Evolutionary conservation across 192 early-diverging fungal genomes (phyloP), one percentile per base, ranked within the genome.

Genomic region (Chytriomyces confervae): DNA sequence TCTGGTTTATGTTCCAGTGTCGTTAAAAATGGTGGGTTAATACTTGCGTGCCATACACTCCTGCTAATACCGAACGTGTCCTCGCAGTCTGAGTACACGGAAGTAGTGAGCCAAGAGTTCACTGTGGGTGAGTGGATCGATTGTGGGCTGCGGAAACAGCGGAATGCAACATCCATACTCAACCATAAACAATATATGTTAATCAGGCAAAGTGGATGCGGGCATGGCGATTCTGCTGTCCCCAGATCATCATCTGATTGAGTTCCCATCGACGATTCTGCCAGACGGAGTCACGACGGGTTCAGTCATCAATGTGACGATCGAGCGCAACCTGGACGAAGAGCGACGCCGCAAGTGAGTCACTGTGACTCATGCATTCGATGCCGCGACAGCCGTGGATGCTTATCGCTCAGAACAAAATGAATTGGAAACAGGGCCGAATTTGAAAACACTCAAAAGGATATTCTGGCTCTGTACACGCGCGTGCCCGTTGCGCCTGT

Each of bases 161-260:
- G 61, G 10, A 43, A 20, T 16, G 8, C 3, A 1, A 11, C 27
- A 50, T 43, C 50, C 11, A 53, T 43, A 3, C 50, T n/a, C 11
- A 51, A 71, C 8, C 18, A 50, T 20, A 2, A 23, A 13, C 47
- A 60, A 60, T 18, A 60, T 18, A 0, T 10, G 36, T 27, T 2
- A 23, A 1, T 6, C 74, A 76, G 82, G 84, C 66, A 85, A 85
- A 63, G 89, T 98, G 27, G 96, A 98, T 87, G 96, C 95, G 48
- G 78, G 80, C 7, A 77, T 84, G 85, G 94, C 95, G 44, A 94
- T 96, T 78, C 87, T 99, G 51, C 85, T 99, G 61, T 98, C 97
- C 36, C 96, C 95, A 78, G 94, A 98, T 82, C 95, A 99, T 88
- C 97, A 99, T 85, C 88, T 98, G 23, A 96, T 99, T 72, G 97